Base-by-base conservation (phyloP, 2,329 filamentous ascomycete species). In the Microcyclospora pomicola region DNA sequence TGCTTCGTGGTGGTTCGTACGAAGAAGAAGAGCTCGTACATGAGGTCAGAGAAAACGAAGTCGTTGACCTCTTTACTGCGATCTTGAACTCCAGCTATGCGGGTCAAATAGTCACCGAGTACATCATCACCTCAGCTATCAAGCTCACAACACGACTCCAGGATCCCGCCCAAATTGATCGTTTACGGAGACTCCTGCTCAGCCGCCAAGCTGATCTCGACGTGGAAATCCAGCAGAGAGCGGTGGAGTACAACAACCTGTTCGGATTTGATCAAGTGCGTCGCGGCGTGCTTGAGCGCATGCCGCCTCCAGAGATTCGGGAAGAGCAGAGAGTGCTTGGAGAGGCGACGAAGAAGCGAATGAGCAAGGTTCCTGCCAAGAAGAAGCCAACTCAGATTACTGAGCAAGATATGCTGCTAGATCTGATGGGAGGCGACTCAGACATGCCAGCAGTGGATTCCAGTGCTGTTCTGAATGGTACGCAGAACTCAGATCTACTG, bases 261-360 rank as follows among this genome's bases (percentile, higher is more conserved):
- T 96, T 98, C 53, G 75, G 75, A 1, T 85, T 85, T 52, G 87
- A 98, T 49, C 71, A 85, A 42, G 82, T 98, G 40, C 78, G 88
- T 38, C 75, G 74, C 42, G 91, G 91, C 41, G 91, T 98, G 2
- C 67, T 98, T 9, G 91, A 98, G 63, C 92, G 91, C 60, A 98
- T 98, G 92, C 91, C 91, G 6, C 76, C 91, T 2, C 91, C 91
- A 7, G 88, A 96, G 59, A 96, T 98, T 54, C 85, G 88, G 48
- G 91, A 98, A 58, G 85, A 93, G 59, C 88, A 91, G 38, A 73
- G 88, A 42, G 87, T 95, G 2, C 69, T 98, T 13, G 87, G 87
- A 32, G 82, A 88, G 52, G 79, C 85, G 1, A 69, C 75, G 30
- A 58, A 60, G 47, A 66, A 66, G 50, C 58, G 65, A 34, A 48